These are phyloP conservation scores for Termitomyces bulborhizus DNA, from an alignment of 768 basidiomycete genomes.

Conservation along the genomic window DNA sequence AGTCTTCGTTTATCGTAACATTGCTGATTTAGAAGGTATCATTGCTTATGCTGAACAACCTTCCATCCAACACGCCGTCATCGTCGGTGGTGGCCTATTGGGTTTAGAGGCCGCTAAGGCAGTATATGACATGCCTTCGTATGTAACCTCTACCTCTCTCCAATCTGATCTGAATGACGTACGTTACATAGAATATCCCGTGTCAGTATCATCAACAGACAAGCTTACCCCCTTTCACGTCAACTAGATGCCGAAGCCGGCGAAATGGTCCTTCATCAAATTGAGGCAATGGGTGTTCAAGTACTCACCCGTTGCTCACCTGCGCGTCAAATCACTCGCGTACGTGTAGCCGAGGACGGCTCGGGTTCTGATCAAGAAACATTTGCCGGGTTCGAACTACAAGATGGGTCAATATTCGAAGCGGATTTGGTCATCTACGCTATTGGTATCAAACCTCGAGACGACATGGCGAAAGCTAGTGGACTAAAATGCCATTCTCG, in stretches of 20 bases:
- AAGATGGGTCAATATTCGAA: constrained; percentile 37
- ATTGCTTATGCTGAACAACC: constrained; percentile 48
- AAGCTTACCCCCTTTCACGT: constrained; percentile 3
- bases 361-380: constrained; percentile 14
- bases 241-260: constrained; percentile 25
- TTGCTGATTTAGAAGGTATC: constrained; percentile 61
- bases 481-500: constrained; percentile 43
- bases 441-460: constrained; percentile 66
- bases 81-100: constrained; percentile 67
- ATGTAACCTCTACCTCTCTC: not conserved
- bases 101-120: constrained; percentile 64
- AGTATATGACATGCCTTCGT: constrained; percentile 17
- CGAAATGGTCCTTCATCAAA: constrained; percentile 16
- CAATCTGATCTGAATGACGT: not conserved
- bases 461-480: constrained; percentile 45
- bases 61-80: constrained; percentile 40
- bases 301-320: constrained; percentile 6
- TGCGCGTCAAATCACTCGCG: constrained; percentile 4
- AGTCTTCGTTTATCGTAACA: constrained; percentile 67
- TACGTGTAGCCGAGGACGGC: constrained; percentile 3
- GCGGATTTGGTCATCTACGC: constrained; percentile 59
- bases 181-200: not conserved
- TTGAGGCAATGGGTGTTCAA: constrained; percentile 14
- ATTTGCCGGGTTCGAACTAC: constrained; percentile 45
- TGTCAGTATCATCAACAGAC: constrained; percentile 7